Conservation (phyloP, 176 grass and related monocot species). For the Carex pumila region DNA sequence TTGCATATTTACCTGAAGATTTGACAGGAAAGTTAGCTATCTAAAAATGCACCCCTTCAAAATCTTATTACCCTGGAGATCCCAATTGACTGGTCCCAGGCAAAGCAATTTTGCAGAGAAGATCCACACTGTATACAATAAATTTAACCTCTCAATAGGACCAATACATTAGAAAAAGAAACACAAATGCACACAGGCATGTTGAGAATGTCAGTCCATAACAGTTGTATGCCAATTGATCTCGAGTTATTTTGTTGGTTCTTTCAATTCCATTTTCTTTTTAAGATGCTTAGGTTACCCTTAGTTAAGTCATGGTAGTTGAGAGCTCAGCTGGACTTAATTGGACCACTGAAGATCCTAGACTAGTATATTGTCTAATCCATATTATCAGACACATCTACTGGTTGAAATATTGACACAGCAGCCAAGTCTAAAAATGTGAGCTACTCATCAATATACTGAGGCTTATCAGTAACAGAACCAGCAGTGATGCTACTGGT, state of each 20-base stretch:
- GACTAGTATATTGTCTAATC: background rate
- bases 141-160: background rate
- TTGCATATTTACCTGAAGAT: conserved; percentile 46
- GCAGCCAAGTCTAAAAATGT: background rate
- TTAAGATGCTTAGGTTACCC: background rate
- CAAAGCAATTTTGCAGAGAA: background rate
- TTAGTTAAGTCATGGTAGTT: background rate
- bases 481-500: background rate
- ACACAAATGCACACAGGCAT: background rate
- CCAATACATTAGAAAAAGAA: background rate
- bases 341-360: background rate
- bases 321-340: background rate
- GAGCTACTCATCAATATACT: background rate
- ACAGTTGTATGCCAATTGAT: background rate
- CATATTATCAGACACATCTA: background rate
- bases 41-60: background rate
- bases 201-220: background rate
- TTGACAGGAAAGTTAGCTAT: conserved; percentile 13
- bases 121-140: background rate
- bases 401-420: background rate
- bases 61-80: background rate
- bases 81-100: background rate
- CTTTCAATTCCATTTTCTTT: background rate
- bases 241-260: background rate
- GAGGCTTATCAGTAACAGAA: background rate